Percentiles rank a stretch among this genome's conserved stretches.
Evolutionary conservation across 805 yeast species (phyloP).

Genomic region (Yarrowia sp.): DNA sequence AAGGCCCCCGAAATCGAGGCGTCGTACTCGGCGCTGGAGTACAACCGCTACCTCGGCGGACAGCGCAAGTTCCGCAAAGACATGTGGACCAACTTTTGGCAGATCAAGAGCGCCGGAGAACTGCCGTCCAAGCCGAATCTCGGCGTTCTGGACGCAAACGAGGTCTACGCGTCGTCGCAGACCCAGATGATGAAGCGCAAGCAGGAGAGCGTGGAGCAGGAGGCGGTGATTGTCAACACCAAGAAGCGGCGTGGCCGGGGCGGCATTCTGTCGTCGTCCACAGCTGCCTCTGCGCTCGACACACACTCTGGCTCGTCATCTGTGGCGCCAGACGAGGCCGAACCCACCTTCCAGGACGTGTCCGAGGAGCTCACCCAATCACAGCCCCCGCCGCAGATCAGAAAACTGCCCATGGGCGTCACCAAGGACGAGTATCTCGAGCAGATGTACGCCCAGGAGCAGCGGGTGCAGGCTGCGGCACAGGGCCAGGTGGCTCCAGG

Average conservation of each 20-base stretch:
- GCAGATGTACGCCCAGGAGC: slow-evolving; percentile 34
- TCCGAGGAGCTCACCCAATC: slow-evolving; percentile 30
- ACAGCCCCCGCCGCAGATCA: slow-evolving; percentile 25
- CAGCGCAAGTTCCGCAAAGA: slow-evolving; percentile 47
- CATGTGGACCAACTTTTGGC: slow-evolving; percentile 51
- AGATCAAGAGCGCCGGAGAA: slow-evolving; percentile 35
- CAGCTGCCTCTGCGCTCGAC: slow-evolving; percentile 3
- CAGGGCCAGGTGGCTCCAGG: slow-evolving; percentile 18
- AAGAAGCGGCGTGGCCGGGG: slow-evolving; percentile 27
- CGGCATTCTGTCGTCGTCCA: slow-evolving; percentile 9
- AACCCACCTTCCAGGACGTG: slow-evolving; percentile 34
- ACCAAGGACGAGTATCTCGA: slow-evolving; percentile 28
- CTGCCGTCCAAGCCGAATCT: slow-evolving; percentile 38
- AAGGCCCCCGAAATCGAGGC: slow-evolving; percentile 43
- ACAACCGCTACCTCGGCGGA: slow-evolving; percentile 45
- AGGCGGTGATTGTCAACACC: slow-evolving; percentile 31
- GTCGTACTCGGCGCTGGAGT: slow-evolving; percentile 45
- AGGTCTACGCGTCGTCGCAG: slow-evolving; percentile 17
- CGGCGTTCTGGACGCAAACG: slow-evolving; percentile 31
- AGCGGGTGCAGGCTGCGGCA: slow-evolving; percentile 23
- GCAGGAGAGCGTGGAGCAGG: slow-evolving; percentile 36
- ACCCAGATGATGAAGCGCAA: slow-evolving; percentile 33
- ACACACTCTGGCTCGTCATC: slow-evolving; percentile 6
- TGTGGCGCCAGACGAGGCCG: slow-evolving; percentile 11
- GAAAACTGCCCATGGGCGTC: slow-evolving; percentile 38